Evolutionary conservation across 2,329 filamentous ascomycete genomes (phyloP), one percentile per base, ranked within the genome.

Genomic region (Kalaharituber pfeilii): DNA sequence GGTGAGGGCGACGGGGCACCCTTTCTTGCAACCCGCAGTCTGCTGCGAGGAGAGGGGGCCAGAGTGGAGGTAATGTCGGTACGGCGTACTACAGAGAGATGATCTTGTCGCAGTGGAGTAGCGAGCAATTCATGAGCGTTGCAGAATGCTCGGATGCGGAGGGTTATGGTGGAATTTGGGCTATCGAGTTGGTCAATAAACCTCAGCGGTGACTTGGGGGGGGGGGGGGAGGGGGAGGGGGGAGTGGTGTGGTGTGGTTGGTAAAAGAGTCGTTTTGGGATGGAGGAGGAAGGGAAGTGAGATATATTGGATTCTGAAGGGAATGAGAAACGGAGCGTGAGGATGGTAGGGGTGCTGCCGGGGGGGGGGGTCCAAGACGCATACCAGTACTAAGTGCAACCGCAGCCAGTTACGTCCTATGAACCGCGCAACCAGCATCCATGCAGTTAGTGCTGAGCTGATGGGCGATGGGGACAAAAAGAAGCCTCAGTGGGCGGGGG

Each of bases 231-330:
- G 33, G 5, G 33, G 15, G 33, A 18, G 15, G 15, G 7, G 7
- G 4, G 33, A 18, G 15, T 39, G 33, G 13, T 18, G 33, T 9
- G 22, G 29, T 24, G 36, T 8, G 5, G 33, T 39, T 39, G 33
- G 33, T 39, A n/a, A n/a, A n/a, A n/a, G n/a, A n/a, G n/a, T n/a
- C 36, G 27, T 44, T 24, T 24, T 54, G 27, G 13, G 39, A 47
- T 22, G 63, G 59, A 59, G 62, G 55, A 60, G 64, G 62, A 59
- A 59, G 56, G 61, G 52, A 59, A 54, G 55, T 60, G 61, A 60
- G 56, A 60, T 57, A 62, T 57, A 64, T 64, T 65, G 63, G 66
- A 66, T 39, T 39, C 33, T 62, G 63, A 62, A 62, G 63, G 65
- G 66, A 69, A 67, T 65, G 66, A 63, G 60, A 51, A 58, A n/a